Evolutionary conservation across 2,329 filamentous ascomycete genomes (phyloP), one percentile per base, ranked within the genome.

Genomic region (Fonsecaea multimorphosa): DNA sequence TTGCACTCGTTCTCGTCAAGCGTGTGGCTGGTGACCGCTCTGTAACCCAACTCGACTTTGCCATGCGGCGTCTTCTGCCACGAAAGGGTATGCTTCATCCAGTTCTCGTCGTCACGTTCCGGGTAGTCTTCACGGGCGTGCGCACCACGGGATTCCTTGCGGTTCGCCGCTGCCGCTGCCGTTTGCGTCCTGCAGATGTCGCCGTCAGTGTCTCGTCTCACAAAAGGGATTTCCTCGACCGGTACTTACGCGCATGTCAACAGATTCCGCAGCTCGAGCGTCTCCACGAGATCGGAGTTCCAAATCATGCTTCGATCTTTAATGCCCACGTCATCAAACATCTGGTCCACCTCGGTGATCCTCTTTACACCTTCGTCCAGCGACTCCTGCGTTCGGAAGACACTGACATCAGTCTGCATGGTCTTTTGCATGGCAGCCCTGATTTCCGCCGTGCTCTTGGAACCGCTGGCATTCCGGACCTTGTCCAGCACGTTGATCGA

Each of bases 31-130:
- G 91, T 90, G 68, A 99, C 95, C 70, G 85, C 84, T 79, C 95
- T 88, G 87, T 98, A 98, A 69, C 87, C 84, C 70, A 98, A 84
- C 68, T 98, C 90, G 63, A 95, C 88, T 82, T 92, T 87, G 77
- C 90, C 91, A 76, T 98, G 94, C 36, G 93, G 91, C 77, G 89
- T 79, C 89, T 92, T 96, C 86, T 99, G 95, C 90, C 90, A 99
- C 72, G 90, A 92, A 68, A 99, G 87, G 53, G 92, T 96, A 87
- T 99, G 95, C 89, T 98, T 98, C 94, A 97, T 97, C 94, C 94
- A 98, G 80, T 96, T 90, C 80, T 89, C 85, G 78, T 99, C 95
- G 77, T 98, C 92, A 84, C 95, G 90, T 19, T 98, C 93, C 64
- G 94, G 94, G 86, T 80, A 98, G 78, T 99, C 95, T 84, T 99